Evolutionary conservation across 2,329 filamentous ascomycete species (phyloP).

Genomic region (Bipolaris zeicola): DNA sequence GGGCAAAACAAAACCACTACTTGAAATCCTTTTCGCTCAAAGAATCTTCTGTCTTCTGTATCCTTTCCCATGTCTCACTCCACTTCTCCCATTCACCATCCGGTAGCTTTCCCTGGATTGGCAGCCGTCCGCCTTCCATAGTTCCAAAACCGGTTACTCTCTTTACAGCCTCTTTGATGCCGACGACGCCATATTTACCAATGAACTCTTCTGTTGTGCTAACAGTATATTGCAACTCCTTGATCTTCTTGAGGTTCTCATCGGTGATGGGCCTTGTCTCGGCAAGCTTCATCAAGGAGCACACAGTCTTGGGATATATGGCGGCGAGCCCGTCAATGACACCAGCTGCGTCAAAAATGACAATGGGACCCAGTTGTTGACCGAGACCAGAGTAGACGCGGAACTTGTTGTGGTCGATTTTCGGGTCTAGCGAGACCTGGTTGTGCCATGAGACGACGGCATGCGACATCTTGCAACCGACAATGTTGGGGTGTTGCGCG

Average conservation of each 20-base stretch:
- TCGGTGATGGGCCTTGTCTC: conserved; percentile 46
- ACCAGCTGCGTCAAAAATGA: conserved; percentile 67
- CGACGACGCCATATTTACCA: conserved; percentile 64
- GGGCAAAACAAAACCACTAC: conserved; percentile 7
- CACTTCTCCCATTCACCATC: conserved; percentile 62
- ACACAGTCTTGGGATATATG: conserved; percentile 67
- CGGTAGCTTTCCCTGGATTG: conserved; percentile 63
- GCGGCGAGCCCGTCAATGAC: conserved; percentile 70
- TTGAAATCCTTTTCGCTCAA: conserved; percentile 35
- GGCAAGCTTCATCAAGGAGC: conserved; percentile 61
- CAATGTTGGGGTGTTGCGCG: conserved; percentile 68
- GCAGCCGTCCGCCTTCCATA: conserved; percentile 63
- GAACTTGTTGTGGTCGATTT: conserved; percentile 65
- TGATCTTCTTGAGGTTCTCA: conserved; percentile 55
- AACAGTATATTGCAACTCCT: conserved; percentile 64
- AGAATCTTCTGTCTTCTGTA: conserved; percentile 40
- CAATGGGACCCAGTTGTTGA: conserved; percentile 67
- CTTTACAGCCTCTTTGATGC: conserved; percentile 68
- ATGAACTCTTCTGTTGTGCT: conserved; percentile 67
- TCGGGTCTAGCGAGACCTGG: conserved; percentile 64
- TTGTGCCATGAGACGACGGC: conserved; percentile 69
- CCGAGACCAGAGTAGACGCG: conserved; percentile 68
- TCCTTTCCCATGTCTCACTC: conserved; percentile 38
- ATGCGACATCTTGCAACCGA: conserved; percentile 72
- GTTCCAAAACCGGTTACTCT: conserved; percentile 65